Percentiles rank a stretch among this genome's conserved stretches.
Evolutionary conservation across 768 basidiomycete species (phyloP).

Genomic region (Trametes punicea): DNA sequence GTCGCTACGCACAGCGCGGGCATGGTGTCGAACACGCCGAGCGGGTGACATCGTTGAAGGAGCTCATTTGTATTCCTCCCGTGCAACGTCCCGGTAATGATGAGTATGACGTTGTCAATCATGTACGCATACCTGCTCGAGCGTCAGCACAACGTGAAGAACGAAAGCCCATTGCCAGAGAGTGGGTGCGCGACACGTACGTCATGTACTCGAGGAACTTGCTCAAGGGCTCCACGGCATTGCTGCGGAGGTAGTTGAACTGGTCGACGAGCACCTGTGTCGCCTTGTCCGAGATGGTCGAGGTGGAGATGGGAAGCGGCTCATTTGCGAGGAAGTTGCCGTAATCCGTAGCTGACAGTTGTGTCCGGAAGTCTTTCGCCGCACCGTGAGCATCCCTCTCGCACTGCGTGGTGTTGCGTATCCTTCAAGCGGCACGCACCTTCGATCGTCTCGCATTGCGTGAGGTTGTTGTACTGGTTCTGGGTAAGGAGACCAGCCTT

Average conservation of each 20-base stretch:
- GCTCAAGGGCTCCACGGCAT: constrained; percentile 85
- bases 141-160: neutral
- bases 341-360: constrained; percentile 95
- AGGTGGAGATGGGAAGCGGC: constrained; percentile 87
- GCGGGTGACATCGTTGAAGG: constrained; percentile 92
- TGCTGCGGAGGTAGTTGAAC: constrained; percentile 90
- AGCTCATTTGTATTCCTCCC: constrained; percentile 97
- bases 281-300: constrained; percentile 95
- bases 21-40: constrained; percentile 98
- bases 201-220: constrained; percentile 98
- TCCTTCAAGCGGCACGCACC: constrained; percentile 45
- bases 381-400: neutral
- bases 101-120: constrained; percentile 98
- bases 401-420: neutral
- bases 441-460: constrained; percentile 96
- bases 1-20: constrained; percentile 98
- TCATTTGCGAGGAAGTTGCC: constrained; percentile 98
- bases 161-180: neutral
- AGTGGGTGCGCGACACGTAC: constrained; percentile 45
- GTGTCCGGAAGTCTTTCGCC: constrained; percentile 83
- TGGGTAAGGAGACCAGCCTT: constrained; percentile 89
- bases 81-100: constrained; percentile 96
- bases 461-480: constrained; percentile 87
- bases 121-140: constrained; percentile 89
- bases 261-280: constrained; percentile 95